These are phyloP conservation scores for Nadsonia starkeyi-henricii DNA, from an alignment of 1,139 yeast species.

Conservation along the genomic window DNA sequence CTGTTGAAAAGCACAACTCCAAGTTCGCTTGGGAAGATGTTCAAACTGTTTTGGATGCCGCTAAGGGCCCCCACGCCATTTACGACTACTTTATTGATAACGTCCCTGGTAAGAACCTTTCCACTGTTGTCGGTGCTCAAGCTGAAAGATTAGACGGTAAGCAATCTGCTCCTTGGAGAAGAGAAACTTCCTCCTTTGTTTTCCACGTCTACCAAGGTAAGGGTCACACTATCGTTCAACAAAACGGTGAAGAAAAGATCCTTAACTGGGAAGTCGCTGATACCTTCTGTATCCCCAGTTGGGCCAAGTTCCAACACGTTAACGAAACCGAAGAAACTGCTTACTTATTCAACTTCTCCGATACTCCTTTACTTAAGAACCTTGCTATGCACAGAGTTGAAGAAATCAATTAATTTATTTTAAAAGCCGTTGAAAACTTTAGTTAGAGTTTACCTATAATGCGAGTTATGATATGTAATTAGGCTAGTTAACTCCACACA, in stretches of 20 bases:
- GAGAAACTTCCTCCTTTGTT: conserved; percentile 16
- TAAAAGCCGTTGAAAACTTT: too few relatives aligned
- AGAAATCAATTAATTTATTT: too few relatives aligned
- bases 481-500: too few relatives aligned
- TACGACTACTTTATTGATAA: conserved; percentile 9
- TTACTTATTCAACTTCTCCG: conserved; percentile 15
- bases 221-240: conserved; percentile 13
- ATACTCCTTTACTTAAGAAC: conserved; percentile 14
- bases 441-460: too few relatives aligned
- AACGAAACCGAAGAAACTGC: conserved; percentile 10
- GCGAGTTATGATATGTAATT: too few relatives aligned
- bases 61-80: conserved; percentile 10
- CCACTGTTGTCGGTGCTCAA: conserved; percentile 15
- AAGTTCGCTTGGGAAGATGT: conserved; percentile 15
- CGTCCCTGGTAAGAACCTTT: conserved; percentile 6
- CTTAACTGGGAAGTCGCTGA: conserved; percentile 14
- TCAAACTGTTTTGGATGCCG: conserved; percentile 11
- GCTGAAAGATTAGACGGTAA: conserved; percentile 14
- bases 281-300: conserved; percentile 17
- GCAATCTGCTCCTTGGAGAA: conserved; percentile 11
- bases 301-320: conserved; percentile 15
- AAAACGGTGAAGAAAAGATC: conserved; percentile 9
- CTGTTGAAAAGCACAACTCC: conserved; percentile 10
- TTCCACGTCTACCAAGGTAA: conserved; percentile 14
- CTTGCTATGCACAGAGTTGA: conserved; percentile 10